Base-by-base conservation (phyloP, 106 monocot species). In the Triglochin maritima region DNA sequence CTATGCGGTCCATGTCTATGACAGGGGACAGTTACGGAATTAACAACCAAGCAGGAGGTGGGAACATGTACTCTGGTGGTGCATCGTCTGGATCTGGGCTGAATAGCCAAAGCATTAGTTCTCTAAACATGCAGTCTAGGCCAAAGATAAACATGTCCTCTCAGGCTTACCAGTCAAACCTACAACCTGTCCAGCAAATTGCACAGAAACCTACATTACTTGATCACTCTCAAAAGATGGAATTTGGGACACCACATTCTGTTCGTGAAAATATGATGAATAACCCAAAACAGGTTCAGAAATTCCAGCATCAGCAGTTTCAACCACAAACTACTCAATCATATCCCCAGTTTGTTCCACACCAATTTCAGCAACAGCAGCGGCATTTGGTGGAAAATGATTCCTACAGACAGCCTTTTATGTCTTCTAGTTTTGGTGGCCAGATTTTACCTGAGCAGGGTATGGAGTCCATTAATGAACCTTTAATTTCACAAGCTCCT, bases 211-310 rank as follows among this genome's bases (percentile, higher is more conserved):
- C 84, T 75, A 78, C 83, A 69, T 63, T 71, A 17, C 56, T 74
- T 66, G 84, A 86, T 81, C 63, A 76, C 59, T 84, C 87, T 50
- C 84, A 94, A 53, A 86, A 80, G 57, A 77, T 84, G 84, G 85
- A 81, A 65, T 81, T 83, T 49, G 90, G 85, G 50, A 11, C 89
- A 59, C 50, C 74, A 12, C 82, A 79, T 16, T 57, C 81, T 66
- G 17, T 54, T 15, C 76, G 52, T 29, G 81, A 85, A 57, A 82
- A 81, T 63, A 16, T 76, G 5, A 6, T 80, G 54, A 84, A 82
- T 63, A 59, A 76, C 5, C 83, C 84, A 8, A 84, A 85, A 44
- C 80, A 79, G 44, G 67, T 79, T 58, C 83, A 72, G 69, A 77
- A 79, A 47, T 66, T 72, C 63, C 81, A 85, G 44, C 76, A 67